Evolutionary conservation across 345 rosid species (phyloP).

Genomic region (Kandelia obovata): DNA sequence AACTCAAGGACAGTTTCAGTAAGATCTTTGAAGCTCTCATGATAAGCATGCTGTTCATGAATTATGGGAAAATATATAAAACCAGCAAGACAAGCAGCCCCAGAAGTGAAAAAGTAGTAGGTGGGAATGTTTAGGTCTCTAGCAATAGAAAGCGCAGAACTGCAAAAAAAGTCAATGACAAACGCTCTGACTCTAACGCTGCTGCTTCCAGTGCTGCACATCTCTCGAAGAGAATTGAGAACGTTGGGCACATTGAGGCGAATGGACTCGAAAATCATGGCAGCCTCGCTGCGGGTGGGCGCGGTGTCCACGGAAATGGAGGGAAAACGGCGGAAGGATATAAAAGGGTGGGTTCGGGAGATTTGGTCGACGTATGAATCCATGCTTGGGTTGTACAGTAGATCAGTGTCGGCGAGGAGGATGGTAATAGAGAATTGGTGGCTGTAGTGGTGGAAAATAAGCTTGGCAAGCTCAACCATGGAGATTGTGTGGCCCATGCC

Average conservation of each 20-base stretch:
- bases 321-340: conserved; percentile 23
- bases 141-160: conserved; percentile 10
- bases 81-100: conserved; percentile 25
- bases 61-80: conserved; percentile 25
- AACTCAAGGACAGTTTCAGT: conserved; percentile 10
- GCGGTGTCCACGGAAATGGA: not conserved
- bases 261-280: conserved; percentile 15
- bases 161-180: conserved; percentile 12
- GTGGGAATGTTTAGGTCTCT: conserved; percentile 19
- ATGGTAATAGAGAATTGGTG: conserved; percentile 1
- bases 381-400: conserved; percentile 3
- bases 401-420: conserved; percentile 9
- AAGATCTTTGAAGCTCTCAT: conserved; percentile 24
- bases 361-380: conserved; percentile 10
- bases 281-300: conserved; percentile 6
- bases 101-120: conserved; percentile 27
- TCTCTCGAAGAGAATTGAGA: conserved; percentile 13
- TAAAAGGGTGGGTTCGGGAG: not conserved
- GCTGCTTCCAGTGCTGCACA: not conserved
- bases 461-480: conserved; percentile 28
- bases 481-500: conserved; percentile 17
- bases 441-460: conserved; percentile 12
- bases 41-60: conserved; percentile 7
- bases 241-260: conserved; percentile 9
- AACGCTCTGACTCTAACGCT: not conserved